Base-by-base conservation (phyloP, 257 asterid genomes). In the Solanum ahanhuiri region DNA sequence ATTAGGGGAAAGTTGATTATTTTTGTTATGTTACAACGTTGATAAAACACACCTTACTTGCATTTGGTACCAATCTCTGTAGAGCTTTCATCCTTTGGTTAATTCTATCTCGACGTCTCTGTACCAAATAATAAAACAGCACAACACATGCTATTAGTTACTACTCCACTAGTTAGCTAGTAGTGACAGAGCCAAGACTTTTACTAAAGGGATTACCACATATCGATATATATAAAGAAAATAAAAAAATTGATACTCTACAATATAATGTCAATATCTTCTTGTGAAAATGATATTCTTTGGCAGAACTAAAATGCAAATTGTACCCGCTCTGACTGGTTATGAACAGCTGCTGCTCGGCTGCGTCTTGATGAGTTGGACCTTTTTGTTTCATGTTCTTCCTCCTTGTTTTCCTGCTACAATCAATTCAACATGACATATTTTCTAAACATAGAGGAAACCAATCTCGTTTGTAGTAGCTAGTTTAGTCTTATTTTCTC, bases 21-120 rank as follows among this genome's bases (percentile, higher is more conserved):
- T 12, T 66, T 67, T 67, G 35, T 28, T 9, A 18, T 34, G 81
- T 34, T 34, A 20, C 2, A 7, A 9, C 12, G 81, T 72, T 20
- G 9, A 9, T 34, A 34, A 71, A 71, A 70, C 81, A 34, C 88
- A 92, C 98, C 96, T 93, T 94, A 81, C 92, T 92, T 28, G 98
- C 97, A 89, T 94, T 94, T 9, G 98, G 98, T 76, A 94, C 97
- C 91, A 94, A 87, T 87, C 92, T 93, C 82, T 94, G 97, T 31
- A 94, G 93, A 71, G 94, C 93, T 93, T 92, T 94, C 96, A 92
- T 91, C 92, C 93, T 94, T 91, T 94, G 92, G 67, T 94, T 94
- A 82, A 94, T 94, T 86, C 95, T 90, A 34, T 93, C 98, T 45
- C 98, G 91, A 9, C 97, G 95, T 85, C 95, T 91, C 98, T 94